phyloP scores from a whole-genome alignment of 768 basidiomycete genomes.

The Mycena vulgaris region DNA sequence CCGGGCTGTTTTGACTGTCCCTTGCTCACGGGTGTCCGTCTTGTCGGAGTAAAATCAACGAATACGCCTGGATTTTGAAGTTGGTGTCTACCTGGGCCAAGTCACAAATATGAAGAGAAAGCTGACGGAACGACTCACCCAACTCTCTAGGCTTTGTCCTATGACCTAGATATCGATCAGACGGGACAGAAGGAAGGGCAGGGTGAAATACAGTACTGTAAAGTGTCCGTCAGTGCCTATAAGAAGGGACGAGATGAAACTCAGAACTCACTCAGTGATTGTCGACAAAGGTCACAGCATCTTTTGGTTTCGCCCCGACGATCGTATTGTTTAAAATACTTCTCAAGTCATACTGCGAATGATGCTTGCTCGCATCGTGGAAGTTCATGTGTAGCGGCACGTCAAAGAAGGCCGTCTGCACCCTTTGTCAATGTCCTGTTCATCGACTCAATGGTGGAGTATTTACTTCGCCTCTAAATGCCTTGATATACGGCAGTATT shows the following conservation, averaged over 20 bases:
- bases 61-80: slow-evolving; percentile 89
- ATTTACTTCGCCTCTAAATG: slow-evolving; percentile 78
- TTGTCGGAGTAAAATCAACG: slow-evolving; percentile 80
- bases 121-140: slow-evolving; percentile 64
- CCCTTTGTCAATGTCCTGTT: not conserved
- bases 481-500: slow-evolving; percentile 71
- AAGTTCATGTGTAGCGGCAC: slow-evolving; percentile 92
- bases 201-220: slow-evolving; percentile 70
- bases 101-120: slow-evolving; percentile 6
- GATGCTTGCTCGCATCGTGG: slow-evolving; percentile 78
- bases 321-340: slow-evolving; percentile 80
- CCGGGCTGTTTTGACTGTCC: slow-evolving; percentile 3
- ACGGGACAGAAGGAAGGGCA: not conserved
- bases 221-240: slow-evolving; percentile 8
- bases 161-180: slow-evolving; percentile 53
- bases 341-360: slow-evolving; percentile 82
- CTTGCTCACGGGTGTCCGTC: slow-evolving; percentile 83
- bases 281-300: slow-evolving; percentile 93
- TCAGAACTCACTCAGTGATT: slow-evolving; percentile 84
- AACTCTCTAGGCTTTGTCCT: slow-evolving; percentile 87
- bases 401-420: slow-evolving; percentile 90
- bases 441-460: slow-evolving; percentile 1
- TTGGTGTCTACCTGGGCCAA: slow-evolving; percentile 69
- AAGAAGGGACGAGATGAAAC: slow-evolving; percentile 14
- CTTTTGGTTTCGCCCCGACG: slow-evolving; percentile 75